Conservation (phyloP, 106 monocot genomes). For the Alisma plantagoaquatica region DNA sequence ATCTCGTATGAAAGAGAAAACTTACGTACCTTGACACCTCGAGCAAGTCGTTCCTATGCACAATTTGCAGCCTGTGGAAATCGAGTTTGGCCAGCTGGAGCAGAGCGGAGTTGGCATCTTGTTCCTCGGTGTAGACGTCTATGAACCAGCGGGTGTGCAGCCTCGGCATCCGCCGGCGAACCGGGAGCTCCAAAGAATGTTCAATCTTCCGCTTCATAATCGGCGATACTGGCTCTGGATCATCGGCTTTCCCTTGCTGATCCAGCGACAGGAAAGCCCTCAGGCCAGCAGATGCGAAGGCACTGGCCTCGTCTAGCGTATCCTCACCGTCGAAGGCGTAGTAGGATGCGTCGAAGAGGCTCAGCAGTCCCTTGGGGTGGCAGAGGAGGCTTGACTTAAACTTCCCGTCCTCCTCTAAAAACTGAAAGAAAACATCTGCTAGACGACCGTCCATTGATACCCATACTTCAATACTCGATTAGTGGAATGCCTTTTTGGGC, state of each 20-base stretch:
- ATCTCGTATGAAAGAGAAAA: too few species aligned
- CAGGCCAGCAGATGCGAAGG: constrained; percentile 7
- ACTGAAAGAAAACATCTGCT: constrained; percentile 11
- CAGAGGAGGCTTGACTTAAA: constrained; percentile 6
- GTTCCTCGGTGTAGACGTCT: constrained; percentile 15
- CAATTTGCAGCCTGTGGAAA: constrained; percentile 30
- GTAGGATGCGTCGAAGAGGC: constrained; percentile 28
- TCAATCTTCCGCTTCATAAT: constrained; percentile 23
- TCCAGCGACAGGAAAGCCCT: neutral
- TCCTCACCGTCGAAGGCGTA: constrained; percentile 17
- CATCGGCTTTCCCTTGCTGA: too few species aligned
- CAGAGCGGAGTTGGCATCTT: constrained; percentile 12
- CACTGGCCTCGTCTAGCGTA: constrained; percentile 17
- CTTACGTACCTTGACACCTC: constrained; percentile 20
- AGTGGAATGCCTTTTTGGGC: too few species aligned
- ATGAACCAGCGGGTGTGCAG: constrained; percentile 36
- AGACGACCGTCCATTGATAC: neutral
- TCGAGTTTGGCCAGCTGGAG: constrained; percentile 46
- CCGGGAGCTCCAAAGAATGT: constrained; percentile 36
- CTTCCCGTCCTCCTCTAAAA: constrained; percentile 12
- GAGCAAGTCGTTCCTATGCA: constrained; percentile 22
- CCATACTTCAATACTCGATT: too few species aligned
- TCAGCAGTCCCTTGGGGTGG: constrained; percentile 23
- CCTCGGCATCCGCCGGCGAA: constrained; percentile 39
- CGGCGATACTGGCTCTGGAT: neutral